Evolutionary conservation across 2,329 filamentous ascomycete species (phyloP).

Genomic region (Diaporthe sp.): DNA sequence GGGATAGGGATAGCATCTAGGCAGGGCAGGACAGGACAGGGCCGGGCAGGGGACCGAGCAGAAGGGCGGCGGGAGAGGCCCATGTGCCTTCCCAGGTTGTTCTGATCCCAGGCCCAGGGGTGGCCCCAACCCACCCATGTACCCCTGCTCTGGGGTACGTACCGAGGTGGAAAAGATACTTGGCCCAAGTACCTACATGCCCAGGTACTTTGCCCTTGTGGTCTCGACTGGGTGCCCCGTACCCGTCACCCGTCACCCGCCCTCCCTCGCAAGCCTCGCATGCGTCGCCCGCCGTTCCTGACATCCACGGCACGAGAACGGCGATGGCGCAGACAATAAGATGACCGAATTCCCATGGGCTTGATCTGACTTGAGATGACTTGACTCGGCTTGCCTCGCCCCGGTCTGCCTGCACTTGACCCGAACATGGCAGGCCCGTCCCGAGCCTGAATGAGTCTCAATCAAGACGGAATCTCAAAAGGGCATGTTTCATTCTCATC

Average conservation of each 20-base stretch:
- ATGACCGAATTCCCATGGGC: conserved; percentile 9
- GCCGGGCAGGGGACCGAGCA: conserved; percentile 26
- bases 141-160: conserved; percentile 25
- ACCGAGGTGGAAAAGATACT: background rate
- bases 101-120: conserved; percentile 21
- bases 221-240: background rate
- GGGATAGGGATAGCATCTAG: conserved; percentile 24
- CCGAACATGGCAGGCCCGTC: background rate
- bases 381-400: background rate
- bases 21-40: conserved; percentile 10
- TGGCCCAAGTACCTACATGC: conserved; percentile 14
- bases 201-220: conserved; percentile 4
- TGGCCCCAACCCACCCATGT: conserved; percentile 5
- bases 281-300: conserved; percentile 23
- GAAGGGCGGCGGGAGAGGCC: conserved; percentile 22
- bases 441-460: conserved; percentile 9
- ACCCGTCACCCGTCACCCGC: conserved; percentile 23
- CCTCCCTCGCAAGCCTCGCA: conserved; percentile 27
- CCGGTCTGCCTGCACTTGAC: background rate
- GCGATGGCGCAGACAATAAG: conserved; percentile 19
- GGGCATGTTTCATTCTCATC: conserved; percentile 11
- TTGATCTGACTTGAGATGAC: background rate
- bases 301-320: conserved; percentile 15
- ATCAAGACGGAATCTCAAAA: conserved; percentile 6
- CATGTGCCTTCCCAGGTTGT: conserved; percentile 33